Evolutionary conservation across 1,139 yeast genomes (phyloP).

Genomic region (Yamadazyma mexicana): DNA sequence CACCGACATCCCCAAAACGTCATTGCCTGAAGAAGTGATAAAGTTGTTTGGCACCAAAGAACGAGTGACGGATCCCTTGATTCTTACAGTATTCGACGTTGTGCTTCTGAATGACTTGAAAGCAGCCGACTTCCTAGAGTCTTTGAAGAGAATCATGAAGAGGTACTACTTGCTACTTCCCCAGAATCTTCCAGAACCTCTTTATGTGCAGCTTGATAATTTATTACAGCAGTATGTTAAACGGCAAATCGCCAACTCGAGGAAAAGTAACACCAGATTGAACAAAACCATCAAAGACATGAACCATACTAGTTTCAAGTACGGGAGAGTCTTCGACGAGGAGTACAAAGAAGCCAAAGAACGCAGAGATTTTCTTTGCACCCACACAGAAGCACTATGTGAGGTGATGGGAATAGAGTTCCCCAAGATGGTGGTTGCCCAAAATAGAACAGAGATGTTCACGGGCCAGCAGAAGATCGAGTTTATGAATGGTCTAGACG

Average conservation of each 20-base stretch:
- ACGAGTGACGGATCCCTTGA: slow-evolving; percentile 33
- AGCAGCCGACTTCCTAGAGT: slow-evolving; percentile 45
- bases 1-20: slow-evolving; percentile 31
- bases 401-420: slow-evolving; percentile 34
- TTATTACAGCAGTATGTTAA: slow-evolving; percentile 50
- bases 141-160: slow-evolving; percentile 54
- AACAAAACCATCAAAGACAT: slow-evolving; percentile 39
- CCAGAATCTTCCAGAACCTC: slow-evolving; percentile 14
- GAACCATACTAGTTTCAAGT: slow-evolving; percentile 58
- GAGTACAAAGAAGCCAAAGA: slow-evolving; percentile 43
- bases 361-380: slow-evolving; percentile 43
- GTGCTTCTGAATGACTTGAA: slow-evolving; percentile 50
- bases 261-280: slow-evolving; percentile 33
- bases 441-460: slow-evolving; percentile 19
- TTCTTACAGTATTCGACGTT: slow-evolving; percentile 54
- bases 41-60: slow-evolving; percentile 19
- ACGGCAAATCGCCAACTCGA: slow-evolving; percentile 40
- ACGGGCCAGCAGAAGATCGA: slow-evolving; percentile 21
- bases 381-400: slow-evolving; percentile 47
- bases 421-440: slow-evolving; percentile 27
- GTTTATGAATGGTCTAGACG: slow-evolving; percentile 19
- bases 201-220: slow-evolving; percentile 18
- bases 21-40: slow-evolving; percentile 23
- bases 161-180: slow-evolving; percentile 31
- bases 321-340: slow-evolving; percentile 64